Percentiles rank a stretch among this genome's conserved stretches.
Conservation (phyloP, 2,329 filamentous ascomycete species). For the Colletotrichum tofieldiae region DNA sequence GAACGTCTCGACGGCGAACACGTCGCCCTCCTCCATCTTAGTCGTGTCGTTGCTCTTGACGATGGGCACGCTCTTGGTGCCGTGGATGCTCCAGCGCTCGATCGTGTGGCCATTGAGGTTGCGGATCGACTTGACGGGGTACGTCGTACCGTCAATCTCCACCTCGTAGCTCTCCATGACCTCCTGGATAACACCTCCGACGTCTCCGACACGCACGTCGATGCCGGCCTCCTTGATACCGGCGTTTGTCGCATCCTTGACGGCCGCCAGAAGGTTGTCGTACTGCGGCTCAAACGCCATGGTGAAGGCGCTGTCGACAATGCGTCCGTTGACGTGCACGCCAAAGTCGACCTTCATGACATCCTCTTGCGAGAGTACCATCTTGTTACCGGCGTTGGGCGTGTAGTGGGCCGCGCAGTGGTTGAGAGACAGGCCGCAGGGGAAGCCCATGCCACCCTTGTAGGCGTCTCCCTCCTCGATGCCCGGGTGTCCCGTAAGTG, state of each 20-base stretch:
- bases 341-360: constrained; percentile 90
- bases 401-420: constrained; percentile 91
- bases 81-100: constrained; percentile 82
- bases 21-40: constrained; percentile 89
- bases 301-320: constrained; percentile 87
- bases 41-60: constrained; percentile 83
- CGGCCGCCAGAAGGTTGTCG: constrained; percentile 82
- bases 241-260: constrained; percentile 84
- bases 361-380: constrained; percentile 79
- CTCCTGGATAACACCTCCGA: constrained; percentile 81
- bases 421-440: constrained; percentile 87
- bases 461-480: constrained; percentile 84
- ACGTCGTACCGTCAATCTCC: constrained; percentile 77
- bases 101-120: constrained; percentile 86
- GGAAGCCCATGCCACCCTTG: constrained; percentile 88
- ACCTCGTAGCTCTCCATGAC: constrained; percentile 85
- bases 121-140: constrained; percentile 80
- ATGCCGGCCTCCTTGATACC: constrained; percentile 85
- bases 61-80: constrained; percentile 85
- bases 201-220: constrained; percentile 82
- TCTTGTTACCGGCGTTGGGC: constrained; percentile 88
- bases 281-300: constrained; percentile 83
- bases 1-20: constrained; percentile 88
- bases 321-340: constrained; percentile 84
- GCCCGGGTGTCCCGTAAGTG: constrained; percentile 83